phyloP scores from a whole-genome alignment of 345 rosid genomes.

The Balakata baccata region DNA sequence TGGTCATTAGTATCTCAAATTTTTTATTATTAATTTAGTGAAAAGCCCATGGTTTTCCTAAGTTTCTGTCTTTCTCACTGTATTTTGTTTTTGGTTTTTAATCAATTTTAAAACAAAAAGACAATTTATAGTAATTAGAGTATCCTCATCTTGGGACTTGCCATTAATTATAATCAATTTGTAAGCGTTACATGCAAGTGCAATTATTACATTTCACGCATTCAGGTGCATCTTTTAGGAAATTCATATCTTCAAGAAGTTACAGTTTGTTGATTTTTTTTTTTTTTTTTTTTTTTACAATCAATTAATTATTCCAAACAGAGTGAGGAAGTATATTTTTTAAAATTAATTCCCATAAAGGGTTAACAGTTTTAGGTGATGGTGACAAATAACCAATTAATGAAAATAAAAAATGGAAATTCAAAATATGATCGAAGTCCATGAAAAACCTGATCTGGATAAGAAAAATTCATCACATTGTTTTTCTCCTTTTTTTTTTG shows the following conservation, averaged over 20 bases:
- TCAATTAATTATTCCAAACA: no score
- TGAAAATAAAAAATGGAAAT: no score
- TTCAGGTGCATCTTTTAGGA: background rate
- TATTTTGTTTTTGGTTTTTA: background rate
- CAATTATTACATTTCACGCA: slow-evolving; percentile 11
- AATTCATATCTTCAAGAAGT: no score
- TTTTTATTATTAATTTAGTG: background rate
- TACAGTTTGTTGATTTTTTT: background rate
- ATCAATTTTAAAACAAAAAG: slow-evolving; percentile 4
- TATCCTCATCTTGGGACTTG: background rate
- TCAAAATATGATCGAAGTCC: no score
- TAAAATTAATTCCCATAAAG: no score
- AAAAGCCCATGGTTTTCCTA: background rate
- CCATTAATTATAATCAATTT: slow-evolving; percentile 5
- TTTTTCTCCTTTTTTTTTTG: background rate
- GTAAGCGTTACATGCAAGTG: slow-evolving; percentile 8
- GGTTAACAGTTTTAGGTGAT: no score
- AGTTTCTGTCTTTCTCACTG: background rate
- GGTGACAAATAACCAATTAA: no score
- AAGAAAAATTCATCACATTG: no score
- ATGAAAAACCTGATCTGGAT: no score
- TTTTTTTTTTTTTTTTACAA: background rate
- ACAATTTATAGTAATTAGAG: slow-evolving; percentile 5
- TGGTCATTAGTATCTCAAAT: no score
- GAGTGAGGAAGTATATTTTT: no score